Base-by-base conservation (phyloP, 352 stramenopile genomes). In the Phytopythium vexans region DNA sequence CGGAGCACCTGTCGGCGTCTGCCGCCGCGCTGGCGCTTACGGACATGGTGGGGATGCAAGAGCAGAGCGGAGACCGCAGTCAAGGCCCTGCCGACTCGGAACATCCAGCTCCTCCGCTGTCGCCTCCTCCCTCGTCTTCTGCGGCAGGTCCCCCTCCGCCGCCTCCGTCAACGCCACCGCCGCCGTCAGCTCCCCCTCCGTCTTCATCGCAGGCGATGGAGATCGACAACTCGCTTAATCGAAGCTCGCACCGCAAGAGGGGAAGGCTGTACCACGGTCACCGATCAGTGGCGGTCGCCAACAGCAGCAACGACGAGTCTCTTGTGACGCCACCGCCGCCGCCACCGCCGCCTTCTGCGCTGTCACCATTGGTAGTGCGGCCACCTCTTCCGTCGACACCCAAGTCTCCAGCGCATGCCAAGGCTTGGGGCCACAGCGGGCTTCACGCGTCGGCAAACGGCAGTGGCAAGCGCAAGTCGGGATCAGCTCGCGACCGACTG, bases 401-500 rank as follows among this genome's bases (percentile, higher is more conserved):
- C 11, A 64, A 51, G 14, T 62, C 49, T 33, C 32, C 21, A 37
- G 45, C 42, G 52, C 12, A 31, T 16, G 58, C 39, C 32, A 44
- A 53, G 54, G 21, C 71, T 58, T 62, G 59, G 54, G 6, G 38
- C 11, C 44, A 6, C 10, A 32, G 48, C 11, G 40, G 49, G 7
- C 50, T 49, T 11, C 49, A 62, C 15, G 32, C 32, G 3, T 37
- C 37, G 7, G 38, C 15, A 5, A 35, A 56, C 37, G 57, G 42
- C 16, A 51, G 62, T 41, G 62, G 64, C 14, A 92, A 91, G 56
- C 73, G 82, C 47, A 89, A 81, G 58, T 64, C 71, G 4, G 60
- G 63, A 12, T 89, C 79, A 11, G 80, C 73, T 6, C 78, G 82
- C 14, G 80, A 88, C 50, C 80, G 82, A 1, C 56, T 93, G 50